Base-by-base conservation (phyloP, 768 basidiomycete species). In the Sarcomyxa edulis region DNA sequence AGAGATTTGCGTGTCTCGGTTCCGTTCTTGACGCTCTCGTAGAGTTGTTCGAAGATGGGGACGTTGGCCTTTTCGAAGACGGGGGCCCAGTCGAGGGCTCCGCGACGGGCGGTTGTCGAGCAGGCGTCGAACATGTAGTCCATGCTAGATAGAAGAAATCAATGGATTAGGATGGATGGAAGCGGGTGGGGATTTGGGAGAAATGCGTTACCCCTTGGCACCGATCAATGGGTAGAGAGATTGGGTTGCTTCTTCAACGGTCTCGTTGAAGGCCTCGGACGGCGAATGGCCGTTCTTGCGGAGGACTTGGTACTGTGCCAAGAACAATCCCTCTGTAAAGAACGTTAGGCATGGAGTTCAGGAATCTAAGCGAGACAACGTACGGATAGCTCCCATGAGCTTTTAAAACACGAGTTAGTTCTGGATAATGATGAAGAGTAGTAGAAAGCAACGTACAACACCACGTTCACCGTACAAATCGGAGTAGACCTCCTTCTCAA, bases 101-200 rank as follows among this genome's bases (percentile, higher is more conserved):
- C 96, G 47, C 96, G 95, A 52, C 95, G 92, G 36, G 96, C 96
- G 34, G 96, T 98, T 51, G 95, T 98, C 22, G 96, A 98, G 72
- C 96, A 99, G 32, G 96, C 95, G 58, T 86, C 85, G 79, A 84
- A 97, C 94, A 98, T 97, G 79, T 96, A 95, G 68, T 97, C 94
- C 94, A 94, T 86, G 40, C 93, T 93, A 59, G 39, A 37, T 28
- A 37, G 33, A 32, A 30, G 38, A 25, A 39, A 23, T 44, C 20
- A 31, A 22, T 5, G 31, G 9, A 21, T 29, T 12, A 6, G 15
- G 10, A 38, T 19, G n/a, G 14, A 28, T 14, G 15, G 8, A 37
- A 12, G 30, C 22, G 9, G 14, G 39, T 32, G 37, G 11, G 41
- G 21, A 12, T 35, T 30, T 18, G 14, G 24, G 33, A 11, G 5